Evolutionary conservation across 1,139 yeast species (phyloP).

Genomic region (Lodderomyces metapsilosis): DNA sequence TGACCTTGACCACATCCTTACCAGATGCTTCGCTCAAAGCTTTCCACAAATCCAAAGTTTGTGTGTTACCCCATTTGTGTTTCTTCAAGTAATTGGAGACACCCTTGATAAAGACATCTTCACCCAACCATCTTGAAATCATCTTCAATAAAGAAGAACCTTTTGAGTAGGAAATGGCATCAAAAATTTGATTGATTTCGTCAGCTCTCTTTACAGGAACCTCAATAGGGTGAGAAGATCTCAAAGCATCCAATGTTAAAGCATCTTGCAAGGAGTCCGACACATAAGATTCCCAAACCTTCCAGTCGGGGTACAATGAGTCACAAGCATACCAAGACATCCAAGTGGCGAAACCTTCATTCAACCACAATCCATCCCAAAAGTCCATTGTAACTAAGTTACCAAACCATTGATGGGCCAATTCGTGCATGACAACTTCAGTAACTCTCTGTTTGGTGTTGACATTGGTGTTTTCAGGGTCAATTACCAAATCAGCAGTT

Average conservation of each 20-base stretch:
- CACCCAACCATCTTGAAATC: slow-evolving; percentile 74
- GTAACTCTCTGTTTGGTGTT: slow-evolving; percentile 51
- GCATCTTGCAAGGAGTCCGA: slow-evolving; percentile 52
- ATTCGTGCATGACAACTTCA: slow-evolving; percentile 59
- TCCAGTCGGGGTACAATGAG: slow-evolving; percentile 56
- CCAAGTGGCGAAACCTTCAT: slow-evolving; percentile 65
- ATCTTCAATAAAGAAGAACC: slow-evolving; percentile 79
- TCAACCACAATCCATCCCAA: slow-evolving; percentile 66
- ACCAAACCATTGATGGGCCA: slow-evolving; percentile 70
- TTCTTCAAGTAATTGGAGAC: slow-evolving; percentile 70
- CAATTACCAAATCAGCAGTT: slow-evolving; percentile 51
- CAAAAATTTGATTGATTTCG: slow-evolving; percentile 59
- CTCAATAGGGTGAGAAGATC: slow-evolving; percentile 58
- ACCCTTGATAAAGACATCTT: slow-evolving; percentile 68
- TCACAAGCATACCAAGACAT: slow-evolving; percentile 55
- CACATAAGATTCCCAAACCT: slow-evolving; percentile 54
- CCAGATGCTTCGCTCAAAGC: slow-evolving; percentile 76
- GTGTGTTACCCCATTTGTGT: slow-evolving; percentile 78
- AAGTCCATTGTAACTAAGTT: slow-evolving; percentile 62
- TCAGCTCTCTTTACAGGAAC: slow-evolving; percentile 54
- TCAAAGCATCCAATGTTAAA: slow-evolving; percentile 50
- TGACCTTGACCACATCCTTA: slow-evolving; percentile 68
- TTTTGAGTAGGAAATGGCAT: slow-evolving; percentile 67
- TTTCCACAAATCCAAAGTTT: slow-evolving; percentile 80
- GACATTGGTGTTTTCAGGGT: slow-evolving; percentile 44